Evolutionary conservation across 2,329 filamentous ascomycete species (phyloP), one percentile per base, ranked within the genome.

Genomic region (Cladosporium sp.): DNA sequence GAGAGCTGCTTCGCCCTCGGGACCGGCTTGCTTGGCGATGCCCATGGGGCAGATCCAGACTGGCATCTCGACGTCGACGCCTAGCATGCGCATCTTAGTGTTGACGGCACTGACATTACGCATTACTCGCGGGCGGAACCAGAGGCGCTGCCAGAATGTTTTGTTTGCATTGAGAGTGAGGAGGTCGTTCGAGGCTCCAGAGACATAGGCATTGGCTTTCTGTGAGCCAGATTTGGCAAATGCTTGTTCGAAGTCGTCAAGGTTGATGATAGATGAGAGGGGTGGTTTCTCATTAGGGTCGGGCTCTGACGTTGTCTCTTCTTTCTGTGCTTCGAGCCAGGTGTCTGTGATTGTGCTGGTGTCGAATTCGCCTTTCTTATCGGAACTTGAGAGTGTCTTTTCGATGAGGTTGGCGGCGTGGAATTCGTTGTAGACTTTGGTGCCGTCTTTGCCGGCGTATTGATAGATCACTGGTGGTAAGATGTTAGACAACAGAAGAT

Each of bases 391-490:
- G 38, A 84, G 70, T 22, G 74, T 66, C 17, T 68, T 66, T 39
- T 72, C 69, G 65, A 79, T 76, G 11, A 79, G 68, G 25, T 67
- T 72, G 20, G 74, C 70, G 7, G 76, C 70, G 70, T 85, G 82
- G 55, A 80, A 77, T 62, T 78, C 74, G 39, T 78, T 79, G 74
- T 82, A 88, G 52, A 75, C 79, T 62, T 74, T 75, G 45, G 78
- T 82, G 14, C 80, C 82, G 70, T 85, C 82, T 49, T 75, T 76
- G 57, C 82, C 82, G 17, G 82, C 82, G 66, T 80, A 77, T 59
- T 77, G 72, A 36, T 78, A 69, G 39, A 86, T 73, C 64, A 83
- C 72, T 76, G 66, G 11, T 15, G 8, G 8, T 5, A 3, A 7
- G 34, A 3, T 14, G 39, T 50, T 7, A 36, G 59, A 6, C 17